A percentile compares a stretch with the other conserved stretches of the same genome.
Evolutionary conservation across 306 rosid species (phyloP).

Genomic region (Heteromeles arbutifolia): DNA sequence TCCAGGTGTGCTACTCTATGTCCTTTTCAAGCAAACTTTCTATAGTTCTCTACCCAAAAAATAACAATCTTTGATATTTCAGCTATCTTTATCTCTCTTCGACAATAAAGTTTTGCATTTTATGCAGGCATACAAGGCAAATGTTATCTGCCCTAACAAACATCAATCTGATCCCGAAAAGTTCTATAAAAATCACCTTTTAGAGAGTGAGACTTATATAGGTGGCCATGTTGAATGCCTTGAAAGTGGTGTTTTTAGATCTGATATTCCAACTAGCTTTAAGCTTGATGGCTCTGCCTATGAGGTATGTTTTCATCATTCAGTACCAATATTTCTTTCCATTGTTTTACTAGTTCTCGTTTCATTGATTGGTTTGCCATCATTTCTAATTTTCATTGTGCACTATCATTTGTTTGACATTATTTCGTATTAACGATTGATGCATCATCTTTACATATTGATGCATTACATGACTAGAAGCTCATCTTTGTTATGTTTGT

Average conservation of each 20-base stretch:
- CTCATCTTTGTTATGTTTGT: background rate
- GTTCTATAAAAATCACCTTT: constrained; percentile 69
- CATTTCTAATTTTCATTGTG: background rate
- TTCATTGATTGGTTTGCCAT: background rate
- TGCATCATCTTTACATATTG: background rate
- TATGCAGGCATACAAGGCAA: constrained; percentile 83
- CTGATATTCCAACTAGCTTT: constrained; percentile 87
- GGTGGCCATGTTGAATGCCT: constrained; percentile 99
- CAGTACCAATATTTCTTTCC: constrained; percentile 9
- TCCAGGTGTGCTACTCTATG: constrained; percentile 57
- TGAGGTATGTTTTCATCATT: constrained; percentile 50
- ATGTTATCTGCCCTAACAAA: constrained; percentile 91
- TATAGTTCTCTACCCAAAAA: background rate
- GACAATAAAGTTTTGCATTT: constrained; percentile 11
- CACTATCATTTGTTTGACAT: background rate
- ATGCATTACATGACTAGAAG: background rate
- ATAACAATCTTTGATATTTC: background rate
- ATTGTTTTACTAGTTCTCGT: background rate
- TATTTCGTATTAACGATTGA: background rate
- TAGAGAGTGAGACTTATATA: constrained; percentile 95
- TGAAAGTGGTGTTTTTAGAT: constrained; percentile 97
- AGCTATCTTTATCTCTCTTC: background rate
- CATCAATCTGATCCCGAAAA: constrained; percentile 91
- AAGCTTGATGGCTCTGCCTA: constrained; percentile 75
- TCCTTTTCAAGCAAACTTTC: constrained; percentile 10